These are phyloP conservation scores for Penicillium canariense DNA, from an alignment of 495 filamentous ascomycete species.

Conservation along the genomic window DNA sequence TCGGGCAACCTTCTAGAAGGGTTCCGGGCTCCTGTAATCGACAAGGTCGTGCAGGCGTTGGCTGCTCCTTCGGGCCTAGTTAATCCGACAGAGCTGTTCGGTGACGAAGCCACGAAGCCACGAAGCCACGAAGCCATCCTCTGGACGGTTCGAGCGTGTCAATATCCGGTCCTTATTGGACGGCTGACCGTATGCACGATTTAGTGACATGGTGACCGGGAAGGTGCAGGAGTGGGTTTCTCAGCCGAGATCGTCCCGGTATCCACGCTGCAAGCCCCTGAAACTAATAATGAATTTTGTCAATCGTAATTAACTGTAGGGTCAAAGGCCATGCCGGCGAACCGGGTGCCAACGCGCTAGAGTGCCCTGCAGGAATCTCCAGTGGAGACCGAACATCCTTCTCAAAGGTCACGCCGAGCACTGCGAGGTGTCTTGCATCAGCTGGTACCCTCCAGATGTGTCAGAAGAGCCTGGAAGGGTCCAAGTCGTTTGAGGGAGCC, in stretches of 20 bases:
- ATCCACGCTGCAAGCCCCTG: conserved; percentile 1
- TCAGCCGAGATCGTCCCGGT: not conserved
- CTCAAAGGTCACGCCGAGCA: not conserved
- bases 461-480: not conserved
- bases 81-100: not conserved
- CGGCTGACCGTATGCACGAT: conserved; percentile 4
- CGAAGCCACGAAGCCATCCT: not conserved
- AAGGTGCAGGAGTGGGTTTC: conserved; percentile 2
- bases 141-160: not conserved
- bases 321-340: conserved; percentile 6
- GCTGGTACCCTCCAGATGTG: not conserved
- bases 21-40: not conserved
- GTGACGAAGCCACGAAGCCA: no score
- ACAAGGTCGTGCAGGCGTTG: not conserved
- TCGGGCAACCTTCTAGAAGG: conserved; percentile 15
- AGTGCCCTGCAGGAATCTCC: conserved; percentile 4
- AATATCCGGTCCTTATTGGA: conserved; percentile 4
- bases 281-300: not conserved
- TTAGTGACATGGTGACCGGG: not conserved
- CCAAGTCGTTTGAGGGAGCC: not conserved
- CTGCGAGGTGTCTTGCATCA: not conserved
- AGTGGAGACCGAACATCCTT: not conserved
- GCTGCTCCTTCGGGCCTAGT: not conserved
- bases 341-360: not conserved
- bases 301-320: not conserved